Percentiles rank a stretch among this genome's conserved stretches.
Conservation (phyloP, 2,329 filamentous ascomycete species). For the Thielaviopsis ethacetica region DNA sequence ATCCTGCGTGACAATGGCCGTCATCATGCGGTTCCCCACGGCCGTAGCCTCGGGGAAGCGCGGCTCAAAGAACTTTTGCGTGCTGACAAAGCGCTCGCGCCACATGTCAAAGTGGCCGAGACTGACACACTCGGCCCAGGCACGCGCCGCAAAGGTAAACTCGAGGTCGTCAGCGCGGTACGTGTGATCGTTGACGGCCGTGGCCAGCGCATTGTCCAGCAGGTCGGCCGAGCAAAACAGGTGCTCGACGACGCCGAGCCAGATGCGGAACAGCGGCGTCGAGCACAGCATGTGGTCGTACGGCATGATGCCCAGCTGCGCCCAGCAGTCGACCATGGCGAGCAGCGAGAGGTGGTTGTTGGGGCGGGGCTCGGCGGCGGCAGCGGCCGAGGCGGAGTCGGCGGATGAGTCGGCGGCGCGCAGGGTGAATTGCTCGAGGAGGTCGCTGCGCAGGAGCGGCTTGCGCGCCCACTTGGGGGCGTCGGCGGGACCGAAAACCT, state of each 20-base stretch:
- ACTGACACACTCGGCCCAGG: slow-evolving; percentile 87
- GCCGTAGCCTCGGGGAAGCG: slow-evolving; percentile 74
- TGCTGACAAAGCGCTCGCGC: slow-evolving; percentile 75
- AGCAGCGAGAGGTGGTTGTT: slow-evolving; percentile 91
- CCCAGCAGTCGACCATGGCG: slow-evolving; percentile 98
- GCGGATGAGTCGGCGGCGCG: slow-evolving; percentile 42
- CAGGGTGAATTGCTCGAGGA: slow-evolving; percentile 79
- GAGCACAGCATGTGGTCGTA: slow-evolving; percentile 99
- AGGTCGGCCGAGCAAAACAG: slow-evolving; percentile 71
- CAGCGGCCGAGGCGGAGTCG: slow-evolving; percentile 26
- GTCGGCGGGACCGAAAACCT: slow-evolving; percentile 62
- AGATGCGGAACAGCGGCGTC: slow-evolving; percentile 89
- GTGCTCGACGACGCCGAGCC: slow-evolving; percentile 93
- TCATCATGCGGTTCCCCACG: slow-evolving; percentile 93
- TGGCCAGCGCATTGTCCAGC: slow-evolving; percentile 70
- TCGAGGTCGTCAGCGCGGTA: slow-evolving; percentile 94
- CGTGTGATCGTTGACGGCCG: slow-evolving; percentile 74
- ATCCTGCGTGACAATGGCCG: slow-evolving; percentile 61
- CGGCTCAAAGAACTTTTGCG: slow-evolving; percentile 82
- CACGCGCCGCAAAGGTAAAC: slow-evolving; percentile 90
- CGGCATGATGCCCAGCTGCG: slow-evolving; percentile 76
- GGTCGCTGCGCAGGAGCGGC: slow-evolving; percentile 61
- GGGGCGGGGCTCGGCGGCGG: slow-evolving; percentile 36
- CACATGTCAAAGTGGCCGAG: slow-evolving; percentile 90
- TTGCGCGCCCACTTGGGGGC: slow-evolving; percentile 41